Evolutionary conservation across 225 moss, liverwort and hornwort species (phyloP), one percentile per base, ranked within the genome.

Genomic region (Physcomitrellopsis africana): DNA sequence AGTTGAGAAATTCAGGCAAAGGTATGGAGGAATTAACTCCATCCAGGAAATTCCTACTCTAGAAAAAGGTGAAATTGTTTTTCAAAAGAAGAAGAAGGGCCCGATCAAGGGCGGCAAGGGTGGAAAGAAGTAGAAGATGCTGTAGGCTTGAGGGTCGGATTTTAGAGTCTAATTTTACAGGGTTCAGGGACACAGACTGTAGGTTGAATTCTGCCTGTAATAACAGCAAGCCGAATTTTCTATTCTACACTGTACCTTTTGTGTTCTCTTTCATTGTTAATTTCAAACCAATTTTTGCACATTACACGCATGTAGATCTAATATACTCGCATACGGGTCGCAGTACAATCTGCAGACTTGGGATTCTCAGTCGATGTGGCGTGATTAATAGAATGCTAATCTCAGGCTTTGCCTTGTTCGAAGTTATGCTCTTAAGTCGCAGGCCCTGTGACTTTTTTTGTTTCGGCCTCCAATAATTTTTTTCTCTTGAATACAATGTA

Each of bases 1-100:
- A 73, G 93, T 96, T 44, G 96, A 96, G 83, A 96, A 96, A 61
- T 96, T 96, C 22, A 89, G 84, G 81, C 75, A 88, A 82, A 81
- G 92, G 1, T 96, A 92, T 65, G 94, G 87, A 22, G 84, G 77
- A 8, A 82, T 94, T 19, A 20, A 68, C 51, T 66, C 0, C 9
- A 81, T 96, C 29, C 90, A 90, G 67, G 92, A 85, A 23, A 86
- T 96, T 66, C 96, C 96, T 52, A 73, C 84, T 14, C 78, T 86
- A 62, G 74, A 85, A n/a, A 82, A 74, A 59, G 96, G 96, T 68
- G 96, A 94, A 64, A 89, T 96, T 47, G 74, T 92, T 46, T 92
- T 88, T 51, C 83, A 89, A 76, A 96, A 87, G 86, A 94, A 51
- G 82, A 96, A 79, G 81, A 96, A 91, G 86, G 81, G 76, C 18